Percentiles rank a stretch among this genome's conserved stretches.
Evolutionary conservation across 805 yeast genomes (phyloP).

Genomic region (Yarrowia alimentaria): DNA sequence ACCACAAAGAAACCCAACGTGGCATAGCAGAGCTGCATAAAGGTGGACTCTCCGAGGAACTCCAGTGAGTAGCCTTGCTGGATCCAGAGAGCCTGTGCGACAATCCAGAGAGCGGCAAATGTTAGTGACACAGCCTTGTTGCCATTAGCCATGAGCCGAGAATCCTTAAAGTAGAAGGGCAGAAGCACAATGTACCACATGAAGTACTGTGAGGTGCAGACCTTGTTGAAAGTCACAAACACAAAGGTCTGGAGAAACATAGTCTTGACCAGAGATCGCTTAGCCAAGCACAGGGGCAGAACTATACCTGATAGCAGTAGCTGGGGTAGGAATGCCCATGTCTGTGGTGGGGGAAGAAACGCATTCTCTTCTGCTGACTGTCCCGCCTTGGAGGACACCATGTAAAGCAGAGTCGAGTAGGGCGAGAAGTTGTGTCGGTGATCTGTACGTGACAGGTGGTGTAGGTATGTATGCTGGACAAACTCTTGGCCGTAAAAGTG

Average conservation of each 20-base stretch:
- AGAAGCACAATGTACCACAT: conserved; percentile 88
- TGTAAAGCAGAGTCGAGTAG: conserved; percentile 66
- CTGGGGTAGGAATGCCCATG: conserved; percentile 83
- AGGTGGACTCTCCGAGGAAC: conserved; percentile 68
- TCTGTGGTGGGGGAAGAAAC: conserved; percentile 34
- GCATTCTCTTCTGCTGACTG: conserved; percentile 13
- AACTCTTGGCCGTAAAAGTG: conserved; percentile 69
- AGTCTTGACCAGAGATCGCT: conserved; percentile 48
- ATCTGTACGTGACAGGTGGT: conserved; percentile 79
- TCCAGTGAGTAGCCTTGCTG: conserved; percentile 74
- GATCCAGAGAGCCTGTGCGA: conserved; percentile 76
- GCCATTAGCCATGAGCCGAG: conserved; percentile 36
- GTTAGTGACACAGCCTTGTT: conserved; percentile 32
- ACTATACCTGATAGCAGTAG: conserved; percentile 55
- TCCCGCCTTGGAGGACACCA: conserved; percentile 43
- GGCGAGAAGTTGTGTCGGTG: conserved; percentile 94
- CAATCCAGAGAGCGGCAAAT: conserved; percentile 59
- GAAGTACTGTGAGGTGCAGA: conserved; percentile 92
- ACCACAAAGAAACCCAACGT: conserved; percentile 58
- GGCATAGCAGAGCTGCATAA: conserved; percentile 56
- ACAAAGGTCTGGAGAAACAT: conserved; percentile 74
- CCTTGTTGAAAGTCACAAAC: conserved; percentile 78
- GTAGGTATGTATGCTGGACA: conserved; percentile 71
- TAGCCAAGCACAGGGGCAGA: conserved; percentile 54
- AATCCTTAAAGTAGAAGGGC: conserved; percentile 61